Conservation (phyloP, 345 rosid genomes). For the Rhizophora mangle region DNA sequence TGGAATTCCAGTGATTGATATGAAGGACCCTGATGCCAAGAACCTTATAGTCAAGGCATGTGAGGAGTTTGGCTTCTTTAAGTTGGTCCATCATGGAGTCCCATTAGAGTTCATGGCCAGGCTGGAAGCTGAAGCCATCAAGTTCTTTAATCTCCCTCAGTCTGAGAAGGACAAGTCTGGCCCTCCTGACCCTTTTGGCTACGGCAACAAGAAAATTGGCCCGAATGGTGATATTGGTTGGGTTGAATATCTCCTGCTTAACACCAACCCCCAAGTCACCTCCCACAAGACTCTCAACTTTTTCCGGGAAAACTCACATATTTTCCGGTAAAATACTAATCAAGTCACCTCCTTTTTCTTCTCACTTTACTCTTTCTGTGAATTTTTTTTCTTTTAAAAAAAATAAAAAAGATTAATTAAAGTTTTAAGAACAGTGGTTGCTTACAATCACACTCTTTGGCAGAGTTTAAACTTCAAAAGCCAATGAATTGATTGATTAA, state of each 20-base stretch:
- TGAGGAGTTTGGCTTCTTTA: conserved; percentile 53
- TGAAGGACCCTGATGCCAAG: conserved; percentile 33
- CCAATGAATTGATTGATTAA: background rate
- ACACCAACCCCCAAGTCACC: conserved; percentile 21
- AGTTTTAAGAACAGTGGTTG: background rate
- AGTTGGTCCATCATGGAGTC: conserved; percentile 46
- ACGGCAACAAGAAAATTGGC: conserved; percentile 51
- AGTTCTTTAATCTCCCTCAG: conserved; percentile 36
- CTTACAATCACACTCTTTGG: too few relatives aligned
- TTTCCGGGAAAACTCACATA: conserved; percentile 23
- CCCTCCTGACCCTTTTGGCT: conserved; percentile 44
- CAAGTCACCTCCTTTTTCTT: background rate
- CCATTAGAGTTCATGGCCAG: conserved; percentile 32
- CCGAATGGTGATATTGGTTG: conserved; percentile 53
- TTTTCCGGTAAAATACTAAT: conserved; percentile 28
- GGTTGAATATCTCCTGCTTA: conserved; percentile 49
- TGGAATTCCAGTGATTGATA: conserved; percentile 28
- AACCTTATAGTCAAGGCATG: conserved; percentile 38
- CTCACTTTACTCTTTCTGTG: background rate
- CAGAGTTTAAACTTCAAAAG: too few relatives aligned
- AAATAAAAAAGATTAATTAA: background rate
- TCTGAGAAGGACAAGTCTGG: conserved; percentile 39
- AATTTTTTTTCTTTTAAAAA: background rate
- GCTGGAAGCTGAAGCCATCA: conserved; percentile 36
- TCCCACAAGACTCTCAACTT: conserved; percentile 10